These are phyloP conservation scores for Tetrahymena borealis DNA, from an alignment of 73 alveolate genomes.

Conservation along the genomic window DNA sequence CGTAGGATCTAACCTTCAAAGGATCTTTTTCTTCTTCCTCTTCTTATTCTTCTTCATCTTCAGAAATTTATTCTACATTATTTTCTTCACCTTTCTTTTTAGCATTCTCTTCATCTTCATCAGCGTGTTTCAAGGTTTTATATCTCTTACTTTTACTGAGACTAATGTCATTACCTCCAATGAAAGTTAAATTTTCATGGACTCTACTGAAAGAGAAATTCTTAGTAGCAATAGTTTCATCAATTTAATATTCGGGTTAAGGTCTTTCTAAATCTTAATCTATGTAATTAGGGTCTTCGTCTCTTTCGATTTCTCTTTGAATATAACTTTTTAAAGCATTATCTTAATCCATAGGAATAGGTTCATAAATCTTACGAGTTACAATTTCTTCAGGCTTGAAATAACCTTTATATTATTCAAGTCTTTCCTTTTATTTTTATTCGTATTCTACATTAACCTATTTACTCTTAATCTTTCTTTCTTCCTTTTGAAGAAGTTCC, in stretches of 20 bases:
- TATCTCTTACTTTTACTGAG: neutral
- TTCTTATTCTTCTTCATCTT: neutral
- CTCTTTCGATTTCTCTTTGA: neutral
- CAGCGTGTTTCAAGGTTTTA: neutral
- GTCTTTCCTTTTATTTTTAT: neutral
- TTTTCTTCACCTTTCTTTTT: neutral
- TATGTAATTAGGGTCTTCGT: neutral
- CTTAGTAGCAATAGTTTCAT: neutral
- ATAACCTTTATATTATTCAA: neutral
- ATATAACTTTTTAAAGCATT: neutral
- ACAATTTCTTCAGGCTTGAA: neutral
- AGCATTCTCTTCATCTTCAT: neutral
- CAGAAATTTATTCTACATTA: neutral
- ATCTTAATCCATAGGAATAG: neutral
- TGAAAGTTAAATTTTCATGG: neutral
- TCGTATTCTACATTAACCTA: neutral
- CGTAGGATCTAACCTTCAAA: neutral
- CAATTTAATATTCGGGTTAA: neutral
- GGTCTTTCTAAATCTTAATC: neutral
- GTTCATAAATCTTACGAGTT: neutral
- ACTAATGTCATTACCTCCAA: neutral
- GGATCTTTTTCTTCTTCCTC: neutral
- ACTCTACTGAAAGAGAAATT: neutral
- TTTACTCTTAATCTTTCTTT: neutral
- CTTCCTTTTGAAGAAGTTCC: neutral